Base-by-base conservation (phyloP, 805 yeast species). In the Monosporozyma solicola region DNA sequence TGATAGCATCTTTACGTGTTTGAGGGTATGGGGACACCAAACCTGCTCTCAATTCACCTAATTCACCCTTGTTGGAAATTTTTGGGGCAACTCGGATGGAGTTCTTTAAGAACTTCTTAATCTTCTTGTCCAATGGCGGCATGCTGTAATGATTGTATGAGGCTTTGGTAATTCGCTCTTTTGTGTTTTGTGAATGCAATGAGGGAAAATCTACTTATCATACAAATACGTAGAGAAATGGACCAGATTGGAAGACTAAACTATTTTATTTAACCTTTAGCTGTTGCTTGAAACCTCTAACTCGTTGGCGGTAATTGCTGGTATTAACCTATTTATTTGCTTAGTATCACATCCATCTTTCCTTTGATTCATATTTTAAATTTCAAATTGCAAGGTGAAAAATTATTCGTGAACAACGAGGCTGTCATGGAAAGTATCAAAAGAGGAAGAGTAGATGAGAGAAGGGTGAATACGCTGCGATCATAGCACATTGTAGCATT, bases 1-100 rank as follows among this genome's bases (percentile, higher is more conserved):
- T 96, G 60, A 94, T 94, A 16, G 99, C 95, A 68, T 94, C 99
- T 67, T 94, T 94, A 55, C 97, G 79, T 64, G 95, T 98, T 59
- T 81, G 84, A 27, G 97, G 95, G 70, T 88, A 94, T 71, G 89
- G 97, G 8, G 97, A 89, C 5, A 91, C 97, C 51, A 94, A 77
- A 1, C 97, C 98, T 35, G 81, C 81, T 60, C 91, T 82, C 62
- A 94, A 79, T 71, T 94, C 99, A 61, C 80, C 87, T n/a, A 96
- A 82, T 70, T 94, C 96, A 50, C 90, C 87, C 67, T 67, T 72
- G 32, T 61, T 60, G 10, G 72, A 68, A 45, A 69, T 67, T 52
- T 67, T 67, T n/a, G 72, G 72, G 2, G 72, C 72, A 10, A 67
- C 61, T 54, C 72, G 57, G 22, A 68, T 64, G 5, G 70, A 66